A percentile compares a stretch with the other conserved stretches of the same genome.
Conservation (phyloP, 2,329 filamentous ascomycete species). For the Colletotrichum zoysiae region DNA sequence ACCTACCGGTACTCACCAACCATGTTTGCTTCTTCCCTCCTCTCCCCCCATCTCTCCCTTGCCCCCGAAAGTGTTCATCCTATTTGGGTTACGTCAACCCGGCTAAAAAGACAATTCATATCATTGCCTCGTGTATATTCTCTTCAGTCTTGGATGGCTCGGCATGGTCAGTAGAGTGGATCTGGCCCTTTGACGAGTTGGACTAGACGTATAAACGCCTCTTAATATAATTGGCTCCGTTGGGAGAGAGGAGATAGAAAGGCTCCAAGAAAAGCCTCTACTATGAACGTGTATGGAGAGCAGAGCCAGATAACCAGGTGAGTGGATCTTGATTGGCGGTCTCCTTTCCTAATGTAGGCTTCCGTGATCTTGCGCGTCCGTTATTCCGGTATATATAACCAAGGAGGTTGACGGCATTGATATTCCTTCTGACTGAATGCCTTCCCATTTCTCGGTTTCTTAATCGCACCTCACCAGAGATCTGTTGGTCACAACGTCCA, state of each 20-base stretch:
- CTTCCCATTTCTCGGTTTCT: not conserved
- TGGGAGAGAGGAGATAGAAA: not conserved
- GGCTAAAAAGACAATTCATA: not conserved
- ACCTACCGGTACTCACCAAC: not conserved
- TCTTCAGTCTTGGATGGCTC: not conserved
- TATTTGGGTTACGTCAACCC: not conserved
- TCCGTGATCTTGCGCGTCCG: not conserved
- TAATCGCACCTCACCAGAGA: not conserved
- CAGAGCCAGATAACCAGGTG: not conserved
- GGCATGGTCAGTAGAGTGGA: not conserved
- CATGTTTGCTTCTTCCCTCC: not conserved
- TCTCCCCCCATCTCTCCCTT: not conserved
- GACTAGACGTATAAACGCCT: not conserved
- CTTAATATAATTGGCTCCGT: not conserved
- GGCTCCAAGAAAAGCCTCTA: not conserved
- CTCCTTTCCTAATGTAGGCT: not conserved
- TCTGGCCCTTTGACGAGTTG: not conserved
- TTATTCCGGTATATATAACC: not conserved
- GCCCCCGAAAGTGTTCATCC: not conserved
- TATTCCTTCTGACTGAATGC: not conserved
- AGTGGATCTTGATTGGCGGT: not conserved
- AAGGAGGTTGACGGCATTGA: too few species aligned
- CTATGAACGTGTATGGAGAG: not conserved
- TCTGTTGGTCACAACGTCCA: not conserved
- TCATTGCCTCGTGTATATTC: not conserved